These are phyloP conservation scores for Aspergillus ostianus DNA, from an alignment of 495 filamentous ascomycete genomes.

Conservation along the genomic window DNA sequence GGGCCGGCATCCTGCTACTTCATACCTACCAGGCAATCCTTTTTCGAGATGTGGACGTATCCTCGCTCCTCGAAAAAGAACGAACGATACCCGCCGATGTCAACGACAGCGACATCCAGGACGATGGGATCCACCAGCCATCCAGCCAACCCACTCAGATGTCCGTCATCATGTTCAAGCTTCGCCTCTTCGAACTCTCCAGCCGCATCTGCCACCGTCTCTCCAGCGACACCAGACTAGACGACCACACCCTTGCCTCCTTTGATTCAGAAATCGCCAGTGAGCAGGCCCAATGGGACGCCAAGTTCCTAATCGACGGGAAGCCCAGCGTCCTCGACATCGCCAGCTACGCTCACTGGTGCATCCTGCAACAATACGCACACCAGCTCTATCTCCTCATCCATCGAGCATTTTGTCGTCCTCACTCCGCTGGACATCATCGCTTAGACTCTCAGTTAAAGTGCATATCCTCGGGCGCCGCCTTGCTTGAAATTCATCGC, in stretches of 20 bases:
- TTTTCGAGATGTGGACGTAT: slow-evolving; percentile 6
- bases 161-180: slow-evolving; percentile 8
- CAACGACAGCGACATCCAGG: slow-evolving; percentile 5
- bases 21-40: slow-evolving; percentile 8
- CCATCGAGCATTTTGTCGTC: neutral
- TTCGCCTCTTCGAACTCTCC: slow-evolving; percentile 6
- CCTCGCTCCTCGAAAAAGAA: neutral
- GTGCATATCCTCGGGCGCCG: slow-evolving; percentile 1
- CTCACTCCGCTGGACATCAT: neutral
- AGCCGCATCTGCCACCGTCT: slow-evolving; percentile 3
- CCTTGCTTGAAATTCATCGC: slow-evolving; percentile 6
- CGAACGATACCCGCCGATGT: slow-evolving; percentile 3
- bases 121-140: slow-evolving; percentile 1
- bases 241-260: neutral
- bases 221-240: slow-evolving; percentile 1
- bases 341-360: slow-evolving; percentile 6
- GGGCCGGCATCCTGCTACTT: slow-evolving; percentile 7
- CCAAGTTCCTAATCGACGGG: slow-evolving; percentile 1
- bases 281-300: slow-evolving; percentile 2
- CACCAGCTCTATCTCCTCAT: slow-evolving; percentile 8
- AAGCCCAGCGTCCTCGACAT: slow-evolving; percentile 3
- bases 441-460: neutral
- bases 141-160: slow-evolving; percentile 6
- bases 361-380: slow-evolving; percentile 6
- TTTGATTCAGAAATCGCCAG: neutral